Evolutionary conservation across 148 eudicot species (phyloP).

Genomic region (Silene latifolia): DNA sequence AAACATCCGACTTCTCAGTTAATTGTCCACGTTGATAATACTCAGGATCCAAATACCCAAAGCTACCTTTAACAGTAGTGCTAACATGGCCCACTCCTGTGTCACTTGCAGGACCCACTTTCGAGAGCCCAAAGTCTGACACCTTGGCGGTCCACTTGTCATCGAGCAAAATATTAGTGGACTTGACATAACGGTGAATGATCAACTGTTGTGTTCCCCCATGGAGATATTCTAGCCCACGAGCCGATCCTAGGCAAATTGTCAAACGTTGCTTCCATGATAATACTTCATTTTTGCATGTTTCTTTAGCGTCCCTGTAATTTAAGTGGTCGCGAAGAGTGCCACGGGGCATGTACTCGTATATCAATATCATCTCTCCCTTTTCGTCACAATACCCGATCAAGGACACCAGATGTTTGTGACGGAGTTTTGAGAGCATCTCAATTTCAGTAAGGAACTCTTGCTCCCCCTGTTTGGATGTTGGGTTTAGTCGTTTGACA

Average conservation of each 20-base stretch:
- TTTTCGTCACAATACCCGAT: constrained; percentile 25
- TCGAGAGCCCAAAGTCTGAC: constrained; percentile 25
- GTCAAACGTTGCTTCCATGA: constrained; percentile 31
- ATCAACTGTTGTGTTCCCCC: constrained; percentile 14
- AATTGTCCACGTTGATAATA: constrained; percentile 35
- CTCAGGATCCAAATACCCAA: constrained; percentile 49
- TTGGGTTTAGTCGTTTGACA: constrained; percentile 26
- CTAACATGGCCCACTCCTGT: constrained; percentile 2
- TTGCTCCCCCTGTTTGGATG: constrained; percentile 20
- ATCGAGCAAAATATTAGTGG: constrained; percentile 23
- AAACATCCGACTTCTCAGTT: constrained; percentile 48
- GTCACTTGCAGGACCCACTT: constrained; percentile 14
- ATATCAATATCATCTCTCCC: constrained; percentile 25
- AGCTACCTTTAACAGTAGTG: constrained; percentile 35
- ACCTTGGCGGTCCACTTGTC: constrained; percentile 28
- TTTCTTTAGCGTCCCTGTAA: not conserved
- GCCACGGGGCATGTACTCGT: constrained; percentile 28
- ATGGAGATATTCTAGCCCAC: constrained; percentile 27
- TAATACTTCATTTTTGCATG: not conserved
- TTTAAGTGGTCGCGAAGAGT: constrained; percentile 25
- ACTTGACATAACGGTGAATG: constrained; percentile 27
- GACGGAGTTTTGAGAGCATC: constrained; percentile 27
- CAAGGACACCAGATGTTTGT: constrained; percentile 24
- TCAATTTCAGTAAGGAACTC: constrained; percentile 31
- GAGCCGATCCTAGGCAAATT: constrained; percentile 27